Base-by-base conservation (phyloP, 345 rosid genomes). In the Ceriops decandra region DNA sequence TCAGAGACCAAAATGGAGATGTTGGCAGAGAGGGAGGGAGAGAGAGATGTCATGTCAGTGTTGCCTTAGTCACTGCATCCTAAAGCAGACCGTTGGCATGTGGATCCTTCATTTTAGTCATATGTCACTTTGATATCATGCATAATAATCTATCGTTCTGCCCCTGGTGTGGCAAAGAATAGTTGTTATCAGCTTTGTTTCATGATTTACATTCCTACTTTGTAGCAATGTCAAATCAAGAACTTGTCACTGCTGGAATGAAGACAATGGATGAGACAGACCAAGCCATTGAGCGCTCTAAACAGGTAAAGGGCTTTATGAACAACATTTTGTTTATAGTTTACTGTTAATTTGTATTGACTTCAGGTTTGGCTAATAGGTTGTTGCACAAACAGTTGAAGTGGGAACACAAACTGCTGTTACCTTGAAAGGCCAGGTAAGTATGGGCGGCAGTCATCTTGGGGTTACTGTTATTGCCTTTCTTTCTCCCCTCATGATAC, bases 331-430 rank as follows among this genome's bases (percentile, higher is more conserved):
- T 60, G 51, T n/a, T 56, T 56, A 15, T 8, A 56, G 31, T 56
- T 24, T 56, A 21, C 28, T 56, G 59, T 56, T 24, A 24, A 24
- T 24, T 24, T 42, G 16, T 2, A 3, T 5, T 42, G 16, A 24
- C 58, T 54, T 62, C 60, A 38, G 74, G 52, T 75, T 67, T 70
- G 63, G 32, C 62, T 49, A 19, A 17, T 70, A 95, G 99, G 97
- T 86, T 81, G 99, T 95, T 69, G 86, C 86, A 72, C 98, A 92
- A 88, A 95, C 99, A 71, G 1, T 95, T n/a, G 97, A 95, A 83
- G 98, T 95, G 73, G 99, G 99, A 81, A 90, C 96, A 63, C 97
- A 95, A 72, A 92, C 99, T 72, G 98, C 99, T 56, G 84, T 68
- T 42, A 86, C 86, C 70, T 71, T 95, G 46, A 92, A 95, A 81